Evolutionary conservation across 805 yeast genomes (phyloP), one percentile per base, ranked within the genome.

Genomic region (Tetrapisispora fleetii): DNA sequence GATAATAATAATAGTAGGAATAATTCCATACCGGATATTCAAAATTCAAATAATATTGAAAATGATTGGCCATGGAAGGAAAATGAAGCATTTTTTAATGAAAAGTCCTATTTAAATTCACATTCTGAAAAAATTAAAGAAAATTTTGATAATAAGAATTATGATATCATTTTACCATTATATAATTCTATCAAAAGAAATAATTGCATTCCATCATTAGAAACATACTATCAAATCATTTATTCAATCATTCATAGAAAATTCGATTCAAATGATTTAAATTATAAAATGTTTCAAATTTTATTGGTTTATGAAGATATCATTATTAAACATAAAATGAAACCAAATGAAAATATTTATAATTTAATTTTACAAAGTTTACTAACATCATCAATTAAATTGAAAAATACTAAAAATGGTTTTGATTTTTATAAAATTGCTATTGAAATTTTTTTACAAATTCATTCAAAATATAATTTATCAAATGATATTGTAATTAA

Each of bases 271-370:
- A 75, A 73, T 52, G 70, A 80, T 24, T 64, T 77, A 7, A 88
- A 84, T 59, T 75, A 74, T 42, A 77, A 75, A 58, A 69, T 84
- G 60, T 82, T 85, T 2, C 77, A 75, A 47, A 61, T 84, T 50
- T 66, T 84, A 53, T 81, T 79, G 19, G 79, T 82, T 35, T 84
- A 84, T 59, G 85, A 84, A 45, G 89, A 82, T 56, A 67, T 83
- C 59, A 69, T 84, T 37, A 40, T 46, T 36, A 58, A 75, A 22
- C 70, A 73, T 53, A 71, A 69, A 51, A 51, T 78, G 37, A 80
- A 77, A 58, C 93, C 93, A 17, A 70, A 74, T 24, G 57, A 61
- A 39, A 68, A 67, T 18, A 81, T 85, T 8, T 83, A 78, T 62
- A 69, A 76, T 55, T 60, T 76, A 3, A 73, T 77, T 5, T 67